These are phyloP conservation scores for Myriosclerotinia duriaeana DNA, from an alignment of 2,329 filamentous ascomycete genomes.

Conservation along the genomic window DNA sequence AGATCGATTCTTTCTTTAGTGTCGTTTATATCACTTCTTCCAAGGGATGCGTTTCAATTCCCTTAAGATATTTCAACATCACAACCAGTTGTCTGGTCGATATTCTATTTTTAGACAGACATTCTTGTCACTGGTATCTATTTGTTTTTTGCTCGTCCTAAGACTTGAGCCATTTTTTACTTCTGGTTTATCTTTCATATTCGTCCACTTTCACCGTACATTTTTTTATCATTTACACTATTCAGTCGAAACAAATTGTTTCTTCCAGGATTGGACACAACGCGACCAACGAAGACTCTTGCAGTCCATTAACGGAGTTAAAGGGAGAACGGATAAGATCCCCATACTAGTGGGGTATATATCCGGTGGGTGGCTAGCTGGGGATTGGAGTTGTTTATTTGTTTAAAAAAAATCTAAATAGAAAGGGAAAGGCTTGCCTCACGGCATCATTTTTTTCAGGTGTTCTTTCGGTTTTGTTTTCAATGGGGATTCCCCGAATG, in stretches of 20 bases:
- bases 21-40: background rate
- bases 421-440: conserved; percentile 21
- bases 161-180: too few relatives aligned
- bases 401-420: conserved; percentile 9
- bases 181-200: background rate
- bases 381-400: conserved; percentile 15
- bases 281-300: background rate
- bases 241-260: background rate
- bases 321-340: background rate
- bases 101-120: background rate
- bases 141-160: too few relatives aligned
- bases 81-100: background rate
- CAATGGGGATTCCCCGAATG: background rate
- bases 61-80: background rate
- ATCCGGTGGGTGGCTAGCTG: background rate
- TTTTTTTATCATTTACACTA: background rate
- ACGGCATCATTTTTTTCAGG: conserved; percentile 17
- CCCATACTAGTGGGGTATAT: conserved; percentile 1
- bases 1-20: background rate
- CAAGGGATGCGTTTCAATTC: background rate
- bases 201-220: background rate
- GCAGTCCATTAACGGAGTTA: conserved; percentile 1
- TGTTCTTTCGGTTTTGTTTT: conserved; percentile 11
- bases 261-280: background rate
- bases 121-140: background rate